phyloP scores from a whole-genome alignment of 257 asterid species.

The Nicotiana tabacum region DNA sequence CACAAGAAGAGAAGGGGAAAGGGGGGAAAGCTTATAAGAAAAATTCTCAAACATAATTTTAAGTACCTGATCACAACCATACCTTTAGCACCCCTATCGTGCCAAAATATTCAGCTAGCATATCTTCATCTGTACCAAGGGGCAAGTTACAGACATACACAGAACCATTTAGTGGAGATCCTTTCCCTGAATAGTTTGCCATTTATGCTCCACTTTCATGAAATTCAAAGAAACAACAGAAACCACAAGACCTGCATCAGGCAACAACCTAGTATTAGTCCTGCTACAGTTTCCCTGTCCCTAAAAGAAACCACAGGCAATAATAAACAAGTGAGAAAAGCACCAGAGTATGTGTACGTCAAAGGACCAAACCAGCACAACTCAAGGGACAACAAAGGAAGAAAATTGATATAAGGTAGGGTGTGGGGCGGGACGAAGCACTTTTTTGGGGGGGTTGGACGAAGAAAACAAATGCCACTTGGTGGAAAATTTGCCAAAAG shows the following conservation, averaged over 20 bases:
- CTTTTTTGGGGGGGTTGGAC: neutral
- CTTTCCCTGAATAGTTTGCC: slow-evolving; percentile 63
- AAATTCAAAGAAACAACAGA: slow-evolving; percentile 14
- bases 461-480: neutral
- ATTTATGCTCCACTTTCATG: slow-evolving; percentile 60
- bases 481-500: neutral
- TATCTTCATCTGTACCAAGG: slow-evolving; percentile 77
- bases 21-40: neutral
- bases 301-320: neutral
- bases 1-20: neutral
- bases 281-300: neutral
- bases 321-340: neutral
- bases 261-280: neutral
- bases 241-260: slow-evolving; percentile 9
- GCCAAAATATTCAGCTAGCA: slow-evolving; percentile 94
- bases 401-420: neutral
- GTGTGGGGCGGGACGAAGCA: neutral
- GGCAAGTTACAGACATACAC: slow-evolving; percentile 94
- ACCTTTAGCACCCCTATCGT: slow-evolving; percentile 98
- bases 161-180: slow-evolving; percentile 66
- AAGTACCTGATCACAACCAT: slow-evolving; percentile 26
- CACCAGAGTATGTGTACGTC: neutral
- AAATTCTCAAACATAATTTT: neutral
- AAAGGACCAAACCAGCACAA: neutral
- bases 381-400: neutral